These are phyloP conservation scores for Beauveria sp. DNA, from an alignment of 2,329 filamentous ascomycete genomes.

Conservation along the genomic window DNA sequence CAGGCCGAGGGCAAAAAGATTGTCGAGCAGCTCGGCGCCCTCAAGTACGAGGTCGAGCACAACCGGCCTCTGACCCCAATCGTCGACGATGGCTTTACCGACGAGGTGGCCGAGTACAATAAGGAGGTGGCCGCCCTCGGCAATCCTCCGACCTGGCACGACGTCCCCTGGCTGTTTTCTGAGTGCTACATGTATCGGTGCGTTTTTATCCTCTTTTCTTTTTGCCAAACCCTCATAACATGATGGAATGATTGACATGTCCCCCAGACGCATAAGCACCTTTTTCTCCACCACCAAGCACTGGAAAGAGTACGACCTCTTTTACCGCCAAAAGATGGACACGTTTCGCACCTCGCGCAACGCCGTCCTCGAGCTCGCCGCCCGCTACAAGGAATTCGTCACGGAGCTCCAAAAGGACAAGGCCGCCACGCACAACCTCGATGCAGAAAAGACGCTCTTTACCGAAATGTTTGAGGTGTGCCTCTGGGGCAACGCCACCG, in stretches of 20 bases:
- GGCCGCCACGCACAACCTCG: constrained; percentile 46
- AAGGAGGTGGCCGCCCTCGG: constrained; percentile 69
- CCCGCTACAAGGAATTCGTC: constrained; percentile 68
- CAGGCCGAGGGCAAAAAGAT: constrained; percentile 78
- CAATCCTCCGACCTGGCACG: constrained; percentile 65
- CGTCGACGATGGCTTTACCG: constrained; percentile 65
- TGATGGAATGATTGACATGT: constrained; percentile 14
- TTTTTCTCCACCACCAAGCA: constrained; percentile 68
- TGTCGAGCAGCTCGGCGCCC: constrained; percentile 64
- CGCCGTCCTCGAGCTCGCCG: constrained; percentile 73
- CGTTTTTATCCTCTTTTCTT: neutral
- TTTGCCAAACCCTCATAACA: too few species aligned
- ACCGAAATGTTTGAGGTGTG: constrained; percentile 93
- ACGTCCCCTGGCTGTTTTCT: constrained; percentile 78
- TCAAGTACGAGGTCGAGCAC: constrained; percentile 96
- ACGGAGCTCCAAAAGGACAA: constrained; percentile 52
- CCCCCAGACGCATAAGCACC: constrained; percentile 60
- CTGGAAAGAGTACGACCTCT: constrained; percentile 89
- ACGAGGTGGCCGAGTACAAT: constrained; percentile 82
- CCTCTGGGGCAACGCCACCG: constrained; percentile 94
- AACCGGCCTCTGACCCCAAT: constrained; percentile 72
- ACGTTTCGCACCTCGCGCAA: constrained; percentile 89
- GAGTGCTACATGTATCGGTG: constrained; percentile 82
- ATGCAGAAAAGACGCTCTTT: constrained; percentile 73
- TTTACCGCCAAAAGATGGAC: constrained; percentile 79